Base-by-base conservation (phyloP, 148 eudicot genomes). In the Camellia sinensis region DNA sequence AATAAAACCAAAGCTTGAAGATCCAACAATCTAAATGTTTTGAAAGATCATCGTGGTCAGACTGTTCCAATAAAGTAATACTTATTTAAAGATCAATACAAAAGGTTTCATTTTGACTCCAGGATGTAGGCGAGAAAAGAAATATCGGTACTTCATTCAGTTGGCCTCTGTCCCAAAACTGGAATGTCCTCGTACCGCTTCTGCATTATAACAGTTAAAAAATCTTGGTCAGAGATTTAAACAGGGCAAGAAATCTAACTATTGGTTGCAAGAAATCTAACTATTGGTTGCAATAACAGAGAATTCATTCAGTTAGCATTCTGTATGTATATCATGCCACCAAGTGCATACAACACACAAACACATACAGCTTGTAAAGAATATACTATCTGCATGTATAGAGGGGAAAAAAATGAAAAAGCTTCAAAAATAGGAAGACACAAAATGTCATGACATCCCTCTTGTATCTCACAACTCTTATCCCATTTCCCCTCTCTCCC, bases 111-210 rank as follows among this genome's bases (percentile, higher is more conserved):
- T 61, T 78, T 73, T 41, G 18, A 61, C 48, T 43, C 70, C 29
- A 52, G 45, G 37, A 63, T 52, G 44, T 11, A 50, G 46, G 56
- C 61, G 19, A n/a, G 5, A 44, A 69, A 65, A 71, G 9, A 37
- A 29, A 45, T n/a, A 29, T 12, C 22, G 21, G 59, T 12, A 56
- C 18, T 52, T 83, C 73, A 81, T 63, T 88, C 90, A 13, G 80
- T 7, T 76, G 70, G 90, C 79, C 90, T 81, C 83, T 87, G 90
- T 65, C 90, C 90, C 86, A 85, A 73, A 76, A 85, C 90, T 67
- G 90, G 62, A 79, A 87, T 87, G 82, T 87, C 90, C 82, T 87
- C 90, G 29, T 85, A 87, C 21, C 88, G 86, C 48, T 87, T 87
- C 90, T 87, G 90, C 85, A 84, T 69, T 2, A 37, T 45, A 79